Base-by-base conservation (phyloP, 1,284 basidiomycete species). In the Tilletia caries region DNA sequence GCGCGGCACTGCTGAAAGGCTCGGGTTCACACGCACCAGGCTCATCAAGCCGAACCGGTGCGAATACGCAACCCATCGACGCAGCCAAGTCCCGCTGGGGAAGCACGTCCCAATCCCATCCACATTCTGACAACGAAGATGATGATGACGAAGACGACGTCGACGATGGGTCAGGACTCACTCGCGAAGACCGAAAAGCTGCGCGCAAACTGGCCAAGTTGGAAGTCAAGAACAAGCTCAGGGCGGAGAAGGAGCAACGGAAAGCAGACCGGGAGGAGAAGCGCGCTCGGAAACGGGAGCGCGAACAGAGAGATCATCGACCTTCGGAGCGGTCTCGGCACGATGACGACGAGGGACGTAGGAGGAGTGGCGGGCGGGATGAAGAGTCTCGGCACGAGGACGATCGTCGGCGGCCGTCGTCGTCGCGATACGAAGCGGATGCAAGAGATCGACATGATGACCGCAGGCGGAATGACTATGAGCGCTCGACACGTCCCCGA, bases 111-210 rank as follows among this genome's bases (percentile, higher is more conserved):
- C n/a, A 37, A 23, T 2, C 10, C 1, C 32, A 62, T 2, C 15
- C 18, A 70, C 44, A 58, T 29, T 41, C 37, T 2, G 50, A 46
- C 18, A 54, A 69, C 32, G 27, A 34, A 1, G 23, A 41, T 6
- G 18, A 29, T 3, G 46, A 43, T n/a, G 32, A 44, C 41, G 46
- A 4, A 20, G 27, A n/a, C n/a, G 71, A 71, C 34, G 60, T 66
- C 20, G 69, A 64, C 1, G 60, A 46, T 1, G 67, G 58, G 41
- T 66, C 68, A 6, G 73, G 71, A 44, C 33, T 77, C 65, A 71
- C 74, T 65, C 60, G 75, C 67, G 79, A 80, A 67, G 75, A 76
- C 23, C 46, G 67, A 8, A 73, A 69, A 54, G 67, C 72, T 29
- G 79, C 79, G 0, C 73, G 69, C n/a, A 68, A 76, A 66, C 66